phyloP scores from a whole-genome alignment of 164 flowering plant species.

The Umbellularia californica region DNA sequence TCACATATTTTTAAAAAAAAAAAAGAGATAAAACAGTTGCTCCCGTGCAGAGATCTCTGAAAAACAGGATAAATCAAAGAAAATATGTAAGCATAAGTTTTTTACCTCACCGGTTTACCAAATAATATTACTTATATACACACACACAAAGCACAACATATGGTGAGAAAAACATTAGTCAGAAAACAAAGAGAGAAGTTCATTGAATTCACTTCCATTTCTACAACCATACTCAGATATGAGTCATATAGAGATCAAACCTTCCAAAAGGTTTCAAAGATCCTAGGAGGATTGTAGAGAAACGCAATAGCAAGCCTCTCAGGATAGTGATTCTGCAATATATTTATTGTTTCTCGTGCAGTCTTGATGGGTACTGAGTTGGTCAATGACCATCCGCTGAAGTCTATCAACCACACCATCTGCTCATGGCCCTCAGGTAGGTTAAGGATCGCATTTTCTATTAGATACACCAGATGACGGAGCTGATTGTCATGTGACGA shows the following conservation, averaged over 20 bases:
- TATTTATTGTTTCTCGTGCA: slow-evolving; percentile 63
- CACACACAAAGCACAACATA: too few relatives aligned
- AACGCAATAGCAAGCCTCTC: slow-evolving; percentile 87
- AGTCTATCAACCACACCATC: slow-evolving; percentile 92
- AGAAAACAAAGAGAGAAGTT: background rate
- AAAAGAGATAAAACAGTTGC: too few relatives aligned
- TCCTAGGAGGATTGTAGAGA: slow-evolving; percentile 85
- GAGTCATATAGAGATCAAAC: slow-evolving; percentile 30
- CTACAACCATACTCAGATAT: background rate
- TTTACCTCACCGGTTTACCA: too few relatives aligned
- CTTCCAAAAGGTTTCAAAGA: slow-evolving; percentile 97
- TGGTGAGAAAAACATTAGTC: too few relatives aligned
- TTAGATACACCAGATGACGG: slow-evolving; percentile 80
- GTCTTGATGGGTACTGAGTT: slow-evolving; percentile 66
- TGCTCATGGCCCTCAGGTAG: slow-evolving; percentile 89
- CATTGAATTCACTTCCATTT: background rate
- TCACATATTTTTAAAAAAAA: too few relatives aligned
- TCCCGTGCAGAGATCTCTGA: too few relatives aligned
- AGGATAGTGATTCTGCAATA: slow-evolving; percentile 85
- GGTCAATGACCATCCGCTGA: slow-evolving; percentile 74
- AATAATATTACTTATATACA: too few relatives aligned
- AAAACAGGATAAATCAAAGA: too few relatives aligned
- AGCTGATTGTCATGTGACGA: slow-evolving; percentile 61
- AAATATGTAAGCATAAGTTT: too few relatives aligned
- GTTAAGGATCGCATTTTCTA: slow-evolving; percentile 89